Base-by-base conservation (phyloP, 192 early-diverging fungal species). In the Jimgerdemannia flammicorona region DNA sequence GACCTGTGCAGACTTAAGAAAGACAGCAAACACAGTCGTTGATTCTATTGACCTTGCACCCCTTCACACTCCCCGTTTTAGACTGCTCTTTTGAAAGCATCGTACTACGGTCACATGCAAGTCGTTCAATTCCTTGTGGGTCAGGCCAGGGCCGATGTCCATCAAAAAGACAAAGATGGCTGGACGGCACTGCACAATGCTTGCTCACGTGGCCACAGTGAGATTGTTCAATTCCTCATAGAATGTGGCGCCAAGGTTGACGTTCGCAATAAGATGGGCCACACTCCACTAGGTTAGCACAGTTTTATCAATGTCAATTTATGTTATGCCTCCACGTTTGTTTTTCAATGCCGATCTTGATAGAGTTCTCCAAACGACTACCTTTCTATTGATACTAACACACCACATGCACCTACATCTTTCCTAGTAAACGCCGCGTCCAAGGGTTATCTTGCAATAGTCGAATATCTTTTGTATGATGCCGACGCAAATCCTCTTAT, bases 171-270 rank as follows among this genome's bases (percentile, higher is more conserved):
- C 78, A 87, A 84, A 70, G 92, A 94, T 67, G 93, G 93, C 0
- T 95, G 92, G 91, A 92, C 93, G 7, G 88, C 93, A 3, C 85
- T 96, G 42, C 95, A 95, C 80, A 95, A 95, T 76, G 90, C 93
- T 40, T 85, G 85, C 41, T 84, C 89, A 3, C 80, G 84, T 19
- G 93, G 93, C 3, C 83, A 90, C 70, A 74, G 88, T 3, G 77
- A 80, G 20, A 86, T 90, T 72, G 89, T 85, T 0, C 77, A 82
- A 49, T 81, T 87, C 44, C 77, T 96, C 40, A 72, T 93, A 29
- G 90, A 92, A 72, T 75, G 81, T 14, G 81, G 81, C 20, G 88
- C 88, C 2, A 81, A 84, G 43, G 87, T 93, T 14, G 86, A 93
- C 84, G 90, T 84, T 10, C 74, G 85, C 67, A 90, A 82, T 73